phyloP scores from a whole-genome alignment of 2,329 filamentous ascomycete species.

The Acephala macrosclerotiorum region DNA sequence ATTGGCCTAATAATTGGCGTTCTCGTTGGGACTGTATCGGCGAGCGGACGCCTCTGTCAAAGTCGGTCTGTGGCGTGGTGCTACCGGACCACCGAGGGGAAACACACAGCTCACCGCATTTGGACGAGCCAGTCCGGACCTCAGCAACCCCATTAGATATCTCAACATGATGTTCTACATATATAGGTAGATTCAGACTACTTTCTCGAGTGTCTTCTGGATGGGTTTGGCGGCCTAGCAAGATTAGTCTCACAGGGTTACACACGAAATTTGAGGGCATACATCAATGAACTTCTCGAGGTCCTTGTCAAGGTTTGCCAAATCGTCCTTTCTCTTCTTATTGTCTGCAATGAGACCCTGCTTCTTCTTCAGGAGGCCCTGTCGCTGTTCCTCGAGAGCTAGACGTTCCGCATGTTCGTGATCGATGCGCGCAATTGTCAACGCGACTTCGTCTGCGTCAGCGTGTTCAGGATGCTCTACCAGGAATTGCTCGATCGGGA shows the following conservation, averaged over 20 bases:
- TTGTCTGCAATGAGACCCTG: constrained; percentile 77
- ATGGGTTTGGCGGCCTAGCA: constrained; percentile 84
- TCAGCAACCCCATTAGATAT: too few species aligned
- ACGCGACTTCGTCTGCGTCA: constrained; percentile 75
- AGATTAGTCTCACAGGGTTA: constrained; percentile 17
- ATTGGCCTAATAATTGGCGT: neutral
- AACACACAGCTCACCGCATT: neutral
- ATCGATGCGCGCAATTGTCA: constrained; percentile 91
- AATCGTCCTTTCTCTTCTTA: constrained; percentile 90
- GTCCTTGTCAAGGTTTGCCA: constrained; percentile 90
- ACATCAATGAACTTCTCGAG: constrained; percentile 94
- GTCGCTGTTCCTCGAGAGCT: constrained; percentile 82
- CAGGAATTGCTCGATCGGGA: constrained; percentile 85
- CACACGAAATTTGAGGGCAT: constrained; percentile 44
- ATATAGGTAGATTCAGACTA: too few species aligned
- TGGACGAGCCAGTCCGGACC: neutral
- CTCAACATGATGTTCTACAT: neutral
- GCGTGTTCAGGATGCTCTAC: constrained; percentile 76
- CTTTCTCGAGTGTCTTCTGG: constrained; percentile 76
- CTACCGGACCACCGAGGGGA: neutral
- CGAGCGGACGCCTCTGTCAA: too few species aligned
- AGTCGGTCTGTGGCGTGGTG: neutral
- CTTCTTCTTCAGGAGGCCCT: constrained; percentile 77
- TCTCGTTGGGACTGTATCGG: neutral
- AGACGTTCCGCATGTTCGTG: constrained; percentile 88